Base-by-base conservation (phyloP, 345 rosid genomes). In the Raphanus raphanistrum region DNA sequence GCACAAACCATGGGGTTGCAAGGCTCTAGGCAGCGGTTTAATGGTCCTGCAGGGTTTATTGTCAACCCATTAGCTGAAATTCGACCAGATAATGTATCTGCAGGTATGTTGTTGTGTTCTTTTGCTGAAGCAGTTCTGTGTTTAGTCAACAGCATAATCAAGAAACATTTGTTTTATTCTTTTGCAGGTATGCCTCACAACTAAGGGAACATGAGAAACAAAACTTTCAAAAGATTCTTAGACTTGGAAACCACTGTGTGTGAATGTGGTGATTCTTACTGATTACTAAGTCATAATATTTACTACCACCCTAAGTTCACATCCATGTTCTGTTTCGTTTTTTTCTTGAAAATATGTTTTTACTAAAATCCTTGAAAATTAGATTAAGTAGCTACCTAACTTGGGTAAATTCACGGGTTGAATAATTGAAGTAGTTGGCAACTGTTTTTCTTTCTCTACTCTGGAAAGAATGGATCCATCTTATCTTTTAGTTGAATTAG, bases 41-140 rank as follows among this genome's bases (percentile, higher is more conserved):
- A 70, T 60, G 84, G 85, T 50, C 72, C 81, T 72, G 79, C 86
- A 57, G 92, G 89, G 28, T 84, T 94, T 69, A 84, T 92, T 68
- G 90, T 86, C 76, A 95, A 92, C 78, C 99, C 99, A 38, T 79
- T 95, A 86, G 99, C 98, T 28, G 94, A 90, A 83, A 86, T 92
- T 78, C 85, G 76, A 61, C 48, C 82, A 17, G 82, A 80, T 5
- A 17, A 68, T 66, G 77, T 43, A 79, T 17, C 52, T 38, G 61
- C 60, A 68, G 74, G 82, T 73, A 68, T 48, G 35, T 61, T 45
- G 33, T 21, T 21, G 45, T 55, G 67, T 43, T 64, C 12, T 60
- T 16, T 38, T 66, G 1, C 21, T 57, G 74, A 35, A 55, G 9
- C 72, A 68, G 29, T 72, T 48, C 26, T 32, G 1, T 63, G 38